These are phyloP conservation scores for Aphanomyces invadans DNA, from an alignment of 352 stramenopile genomes.

Conservation along the genomic window DNA sequence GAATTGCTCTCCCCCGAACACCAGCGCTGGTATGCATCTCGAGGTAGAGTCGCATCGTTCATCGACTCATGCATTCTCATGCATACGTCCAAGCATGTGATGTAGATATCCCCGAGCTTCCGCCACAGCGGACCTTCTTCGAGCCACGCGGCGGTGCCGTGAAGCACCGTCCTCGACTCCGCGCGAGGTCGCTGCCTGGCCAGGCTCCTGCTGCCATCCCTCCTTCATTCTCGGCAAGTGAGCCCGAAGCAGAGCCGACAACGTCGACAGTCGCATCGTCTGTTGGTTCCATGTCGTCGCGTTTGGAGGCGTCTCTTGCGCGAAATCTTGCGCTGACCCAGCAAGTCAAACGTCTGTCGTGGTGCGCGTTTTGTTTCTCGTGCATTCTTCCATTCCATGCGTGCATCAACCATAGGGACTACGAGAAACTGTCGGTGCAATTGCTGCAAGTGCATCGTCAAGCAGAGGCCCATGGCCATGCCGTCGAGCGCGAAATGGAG, in stretches of 20 bases:
- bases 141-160: too few relatives aligned
- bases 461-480: background rate
- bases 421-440: background rate
- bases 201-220: background rate
- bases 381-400: background rate
- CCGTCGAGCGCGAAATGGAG: background rate
- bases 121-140: too few relatives aligned
- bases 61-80: background rate
- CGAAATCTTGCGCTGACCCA: conserved; percentile 6
- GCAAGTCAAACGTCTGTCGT: conserved; percentile 4
- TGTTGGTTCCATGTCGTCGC: background rate
- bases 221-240: background rate
- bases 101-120: too few relatives aligned
- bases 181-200: background rate
- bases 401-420: background rate
- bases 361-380: background rate
- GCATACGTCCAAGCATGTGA: too few relatives aligned
- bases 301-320: background rate
- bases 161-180: background rate
- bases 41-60: too few relatives aligned
- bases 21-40: background rate
- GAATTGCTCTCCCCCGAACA: background rate
- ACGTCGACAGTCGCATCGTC: too few relatives aligned
- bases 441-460: background rate
- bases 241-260: background rate